A percentile compares a stretch with the other conserved stretches of the same genome.
Evolutionary conservation across 345 rosid genomes (phyloP).

Genomic region (Eutrema japonicum): DNA sequence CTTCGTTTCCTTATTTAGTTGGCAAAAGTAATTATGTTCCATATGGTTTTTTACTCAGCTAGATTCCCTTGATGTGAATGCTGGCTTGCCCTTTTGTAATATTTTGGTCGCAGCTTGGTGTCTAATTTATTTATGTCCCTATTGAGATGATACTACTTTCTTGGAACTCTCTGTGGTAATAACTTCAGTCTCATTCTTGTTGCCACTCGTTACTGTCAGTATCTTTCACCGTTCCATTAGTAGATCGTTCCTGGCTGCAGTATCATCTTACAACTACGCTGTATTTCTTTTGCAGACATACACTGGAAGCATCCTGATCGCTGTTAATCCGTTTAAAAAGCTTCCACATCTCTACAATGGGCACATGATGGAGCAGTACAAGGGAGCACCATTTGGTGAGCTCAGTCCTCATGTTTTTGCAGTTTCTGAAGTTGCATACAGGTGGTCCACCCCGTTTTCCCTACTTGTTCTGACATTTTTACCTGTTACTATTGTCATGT

Average conservation of each 20-base stretch:
- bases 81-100: slow-evolving; percentile 25
- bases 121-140: slow-evolving; percentile 18
- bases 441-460: slow-evolving; percentile 51
- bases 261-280: slow-evolving; percentile 6
- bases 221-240: slow-evolving; percentile 14
- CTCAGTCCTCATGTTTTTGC: slow-evolving; percentile 99
- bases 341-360: slow-evolving; percentile 97
- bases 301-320: slow-evolving; percentile 98
- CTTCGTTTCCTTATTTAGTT: slow-evolving; percentile 3
- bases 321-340: slow-evolving; percentile 96
- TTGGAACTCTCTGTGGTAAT: slow-evolving; percentile 16
- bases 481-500: slow-evolving; percentile 28
- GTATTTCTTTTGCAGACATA: slow-evolving; percentile 65
- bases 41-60: slow-evolving; percentile 18
- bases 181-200: slow-evolving; percentile 19
- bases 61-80: slow-evolving; percentile 24
- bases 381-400: slow-evolving; percentile 96
- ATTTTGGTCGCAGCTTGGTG: slow-evolving; percentile 24
- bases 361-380: slow-evolving; percentile 99
- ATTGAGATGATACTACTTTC: slow-evolving; percentile 15
- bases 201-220: slow-evolving; percentile 17
- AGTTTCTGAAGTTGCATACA: slow-evolving; percentile 95
- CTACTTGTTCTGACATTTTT: slow-evolving; percentile 15
- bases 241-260: slow-evolving; percentile 12
- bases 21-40: slow-evolving; percentile 12